Evolutionary conservation across 192 early-diverging fungal genomes (phyloP), one percentile per base, ranked within the genome.

Genomic region (Tieghemiomyces parasiticus): DNA sequence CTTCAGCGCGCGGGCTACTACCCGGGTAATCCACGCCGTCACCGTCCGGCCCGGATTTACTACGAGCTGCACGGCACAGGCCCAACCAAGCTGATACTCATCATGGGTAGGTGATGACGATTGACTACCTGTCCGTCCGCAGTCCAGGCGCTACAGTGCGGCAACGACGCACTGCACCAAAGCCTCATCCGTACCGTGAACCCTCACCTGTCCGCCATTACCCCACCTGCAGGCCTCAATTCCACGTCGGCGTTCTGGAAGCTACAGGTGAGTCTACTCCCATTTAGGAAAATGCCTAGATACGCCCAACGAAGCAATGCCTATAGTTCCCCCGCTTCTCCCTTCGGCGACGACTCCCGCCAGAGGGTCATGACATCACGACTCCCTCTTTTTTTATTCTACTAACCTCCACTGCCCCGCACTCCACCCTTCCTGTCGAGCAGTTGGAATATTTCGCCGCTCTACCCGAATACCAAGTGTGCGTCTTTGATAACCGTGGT

Each of bases 401-500:
- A 6, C 6, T 42, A 6, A 42, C 38, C 38, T 10, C 38, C 38
- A 42, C 72, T 65, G 14, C 62, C 70, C n/a, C n/a, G n/a, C n/a
- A n/a, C n/a, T n/a, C n/a, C n/a, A n/a, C n/a, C n/a, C n/a, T n/a
- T n/a, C n/a, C n/a, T n/a, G 58, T 69, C 66, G 14, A 60, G 68
- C 77, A 90, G 71, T 76, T 80, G 12, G 67, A 80, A 26, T 77
- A 81, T 55, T 85, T 93, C 65, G 74, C 79, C 3, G 51, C 65
- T 20, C 78, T 75, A 25, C 75, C 76, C 20, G 78, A 86, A 44
- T 91, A 81, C 63, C 83, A 81, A 2, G 72, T 83, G 4, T 76
- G 84, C 28, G 76, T 89, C 20, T 91, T 91, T 63, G 91, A 93
- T 60, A 93, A 93, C 76, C 74, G 89, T 46, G 91, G 89, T 14